phyloP scores from a whole-genome alignment of 305 asterid species.

The Solanum hybrid region DNA sequence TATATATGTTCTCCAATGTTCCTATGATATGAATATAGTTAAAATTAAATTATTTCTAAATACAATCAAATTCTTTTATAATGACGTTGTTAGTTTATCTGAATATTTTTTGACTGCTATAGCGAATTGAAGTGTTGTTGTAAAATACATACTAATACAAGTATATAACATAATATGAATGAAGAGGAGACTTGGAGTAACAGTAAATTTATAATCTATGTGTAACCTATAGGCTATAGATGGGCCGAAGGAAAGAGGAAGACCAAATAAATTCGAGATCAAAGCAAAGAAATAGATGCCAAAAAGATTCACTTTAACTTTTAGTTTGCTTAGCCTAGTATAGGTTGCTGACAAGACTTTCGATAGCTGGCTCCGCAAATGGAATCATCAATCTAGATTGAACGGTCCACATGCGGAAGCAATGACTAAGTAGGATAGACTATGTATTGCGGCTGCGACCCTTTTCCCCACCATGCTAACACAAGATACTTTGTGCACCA shows the following conservation, averaged over 20 bases:
- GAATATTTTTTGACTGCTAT: not conserved
- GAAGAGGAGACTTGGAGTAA: not conserved
- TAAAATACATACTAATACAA: not conserved
- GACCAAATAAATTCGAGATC: not conserved
- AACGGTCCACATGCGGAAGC: not conserved
- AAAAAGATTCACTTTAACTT: too few relatives aligned
- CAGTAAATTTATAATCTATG: not conserved
- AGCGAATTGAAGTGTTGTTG: not conserved
- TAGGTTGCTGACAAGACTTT: not conserved
- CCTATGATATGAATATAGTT: constrained; percentile 15
- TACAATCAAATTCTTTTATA: not conserved
- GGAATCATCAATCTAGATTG: not conserved
- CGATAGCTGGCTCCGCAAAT: too few relatives aligned
- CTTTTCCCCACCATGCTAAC: not conserved
- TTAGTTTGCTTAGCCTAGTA: not conserved
- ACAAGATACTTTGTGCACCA: not conserved
- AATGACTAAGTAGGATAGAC: not conserved
- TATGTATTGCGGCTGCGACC: not conserved
- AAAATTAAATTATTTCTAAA: not conserved
- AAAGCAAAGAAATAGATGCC: not conserved
- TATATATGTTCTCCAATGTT: constrained; percentile 59
- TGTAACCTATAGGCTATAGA: not conserved
- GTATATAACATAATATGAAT: not conserved
- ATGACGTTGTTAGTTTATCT: not conserved
- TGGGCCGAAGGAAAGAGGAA: not conserved